phyloP scores from a whole-genome alignment of 2,329 filamentous ascomycete species.

The Monilinia polystroma region DNA sequence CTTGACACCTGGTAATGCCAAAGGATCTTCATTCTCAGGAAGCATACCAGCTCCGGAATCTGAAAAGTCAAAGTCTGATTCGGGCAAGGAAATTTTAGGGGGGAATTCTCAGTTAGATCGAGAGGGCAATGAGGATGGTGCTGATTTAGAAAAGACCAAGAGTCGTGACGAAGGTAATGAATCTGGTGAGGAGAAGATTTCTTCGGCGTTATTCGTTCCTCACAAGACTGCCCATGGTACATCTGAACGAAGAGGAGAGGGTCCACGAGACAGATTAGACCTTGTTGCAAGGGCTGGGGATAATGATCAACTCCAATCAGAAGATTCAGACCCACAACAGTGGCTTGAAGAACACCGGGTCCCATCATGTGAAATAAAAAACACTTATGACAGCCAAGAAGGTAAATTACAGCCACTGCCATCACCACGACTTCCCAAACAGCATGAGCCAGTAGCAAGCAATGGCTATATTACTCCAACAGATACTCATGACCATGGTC shows the following conservation, averaged over 20 bases:
- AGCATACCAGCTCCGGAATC: slow-evolving; percentile 38
- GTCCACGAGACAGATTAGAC: slow-evolving; percentile 24
- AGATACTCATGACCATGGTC: slow-evolving; percentile 26
- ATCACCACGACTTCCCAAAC: slow-evolving; percentile 29
- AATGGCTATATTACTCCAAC: slow-evolving; percentile 19
- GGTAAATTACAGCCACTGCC: slow-evolving; percentile 24
- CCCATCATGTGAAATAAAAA: slow-evolving; percentile 42
- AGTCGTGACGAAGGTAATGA: slow-evolving; percentile 50
- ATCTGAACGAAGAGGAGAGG: slow-evolving; percentile 39
- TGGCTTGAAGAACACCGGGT: slow-evolving; percentile 41
- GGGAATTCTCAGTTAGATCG: slow-evolving; percentile 17
- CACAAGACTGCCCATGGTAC: slow-evolving; percentile 58
- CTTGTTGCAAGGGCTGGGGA: slow-evolving; percentile 19
- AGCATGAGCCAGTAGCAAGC: slow-evolving; percentile 25
- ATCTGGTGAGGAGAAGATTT: slow-evolving; percentile 81
- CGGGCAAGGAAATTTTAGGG: slow-evolving; percentile 15
- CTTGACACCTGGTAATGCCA: slow-evolving; percentile 36
- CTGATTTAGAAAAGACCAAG: slow-evolving; percentile 28
- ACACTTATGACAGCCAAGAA: slow-evolving; percentile 30
- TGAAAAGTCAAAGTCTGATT: slow-evolving; percentile 31
- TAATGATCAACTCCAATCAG: slow-evolving; percentile 25
- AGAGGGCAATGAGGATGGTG: slow-evolving; percentile 45
- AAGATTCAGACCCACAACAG: slow-evolving; percentile 38
- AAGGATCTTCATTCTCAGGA: slow-evolving; percentile 39
- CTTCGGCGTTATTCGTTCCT: slow-evolving; percentile 79